phyloP scores from a whole-genome alignment of 176 grass and related monocot species.

The Neostapfia colusana region DNA sequence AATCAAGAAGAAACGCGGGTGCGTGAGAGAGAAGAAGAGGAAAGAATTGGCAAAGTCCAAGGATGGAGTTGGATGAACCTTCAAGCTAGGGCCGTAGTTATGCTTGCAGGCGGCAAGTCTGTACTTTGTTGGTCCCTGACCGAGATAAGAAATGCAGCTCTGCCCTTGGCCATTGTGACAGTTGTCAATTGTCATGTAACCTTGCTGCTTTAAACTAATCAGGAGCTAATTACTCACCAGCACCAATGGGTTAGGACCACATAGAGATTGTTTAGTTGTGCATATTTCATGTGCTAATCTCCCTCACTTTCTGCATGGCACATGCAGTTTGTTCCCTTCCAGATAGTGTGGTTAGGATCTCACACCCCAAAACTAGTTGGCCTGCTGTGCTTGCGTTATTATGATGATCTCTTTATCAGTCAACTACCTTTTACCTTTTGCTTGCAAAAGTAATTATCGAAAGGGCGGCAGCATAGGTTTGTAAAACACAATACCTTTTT shows the following conservation, averaged over 20 bases:
- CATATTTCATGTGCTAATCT: slow-evolving; percentile 41
- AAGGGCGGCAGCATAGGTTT: slow-evolving; percentile 12
- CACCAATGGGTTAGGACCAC: slow-evolving; percentile 64
- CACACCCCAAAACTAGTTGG: slow-evolving; percentile 26
- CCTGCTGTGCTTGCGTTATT: slow-evolving; percentile 1
- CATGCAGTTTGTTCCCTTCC: slow-evolving; percentile 55
- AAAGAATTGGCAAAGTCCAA: slow-evolving; percentile 56
- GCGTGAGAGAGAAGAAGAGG: slow-evolving; percentile 26
- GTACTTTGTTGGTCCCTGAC: slow-evolving; percentile 36
- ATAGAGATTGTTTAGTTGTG: slow-evolving; percentile 11
- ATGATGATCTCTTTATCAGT: slow-evolving; percentile 8
- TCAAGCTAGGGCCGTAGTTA: slow-evolving; percentile 53
- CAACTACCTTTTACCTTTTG: neutral
- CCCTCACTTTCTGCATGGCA: slow-evolving; percentile 57
- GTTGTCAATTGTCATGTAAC: slow-evolving; percentile 48
- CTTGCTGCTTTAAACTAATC: slow-evolving; percentile 31
- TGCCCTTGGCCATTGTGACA: slow-evolving; percentile 43
- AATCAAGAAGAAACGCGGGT: slow-evolving; percentile 36
- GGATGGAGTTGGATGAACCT: slow-evolving; percentile 49
- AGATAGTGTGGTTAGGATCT: slow-evolving; percentile 30
- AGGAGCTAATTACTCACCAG: slow-evolving; percentile 24
- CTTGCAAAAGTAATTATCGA: neutral
- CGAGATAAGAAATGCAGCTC: slow-evolving; percentile 20
- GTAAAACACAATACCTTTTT: slow-evolving; percentile 27
- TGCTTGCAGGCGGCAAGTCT: slow-evolving; percentile 47